Percentiles rank a stretch among this genome's conserved stretches.
phyloP scores from a whole-genome alignment of 2,329 filamentous ascomycete species.

The Fonsecaea pedrosoi region DNA sequence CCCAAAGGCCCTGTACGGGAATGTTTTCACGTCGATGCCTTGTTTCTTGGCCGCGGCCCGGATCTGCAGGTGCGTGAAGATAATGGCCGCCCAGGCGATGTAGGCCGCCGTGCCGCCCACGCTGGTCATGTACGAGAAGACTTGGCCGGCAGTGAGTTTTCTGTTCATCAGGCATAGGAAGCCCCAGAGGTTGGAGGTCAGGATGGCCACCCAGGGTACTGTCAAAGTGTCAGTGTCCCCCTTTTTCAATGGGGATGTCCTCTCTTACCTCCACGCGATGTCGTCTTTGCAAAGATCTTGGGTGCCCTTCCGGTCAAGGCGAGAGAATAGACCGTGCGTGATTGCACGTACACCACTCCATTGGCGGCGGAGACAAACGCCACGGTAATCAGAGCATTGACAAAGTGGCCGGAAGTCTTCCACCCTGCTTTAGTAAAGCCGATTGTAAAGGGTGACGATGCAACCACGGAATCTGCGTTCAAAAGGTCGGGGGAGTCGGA shows the following conservation, averaged over 20 bases:
- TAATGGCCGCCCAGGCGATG: constrained; percentile 56
- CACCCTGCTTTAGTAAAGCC: constrained; percentile 51
- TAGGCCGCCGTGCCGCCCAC: constrained; percentile 56
- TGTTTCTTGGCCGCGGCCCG: constrained; percentile 73
- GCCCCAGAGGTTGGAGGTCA: constrained; percentile 59
- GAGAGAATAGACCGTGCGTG: constrained; percentile 58
- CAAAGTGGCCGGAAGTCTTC: constrained; percentile 68
- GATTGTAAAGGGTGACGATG: constrained; percentile 59
- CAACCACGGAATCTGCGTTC: constrained; percentile 44
- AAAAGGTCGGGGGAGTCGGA: constrained; percentile 43
- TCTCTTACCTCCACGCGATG: constrained; percentile 49
- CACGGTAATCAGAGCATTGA: constrained; percentile 78
- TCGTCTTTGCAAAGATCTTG: constrained; percentile 58
- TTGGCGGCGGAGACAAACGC: constrained; percentile 75
- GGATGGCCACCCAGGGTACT: constrained; percentile 64
- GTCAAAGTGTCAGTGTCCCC: not conserved
- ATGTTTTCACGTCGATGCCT: constrained; percentile 73
- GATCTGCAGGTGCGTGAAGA: constrained; percentile 77
- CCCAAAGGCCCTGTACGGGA: constrained; percentile 80
- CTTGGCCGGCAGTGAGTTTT: constrained; percentile 40
- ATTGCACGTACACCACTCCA: constrained; percentile 65
- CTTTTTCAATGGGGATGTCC: not conserved
- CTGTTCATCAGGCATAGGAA: constrained; percentile 50
- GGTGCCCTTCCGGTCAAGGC: constrained; percentile 60
- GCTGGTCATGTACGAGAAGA: constrained; percentile 58